Evolutionary conservation across 257 asterid genomes (phyloP).

Genomic region (Solanum corneliomulleri): DNA sequence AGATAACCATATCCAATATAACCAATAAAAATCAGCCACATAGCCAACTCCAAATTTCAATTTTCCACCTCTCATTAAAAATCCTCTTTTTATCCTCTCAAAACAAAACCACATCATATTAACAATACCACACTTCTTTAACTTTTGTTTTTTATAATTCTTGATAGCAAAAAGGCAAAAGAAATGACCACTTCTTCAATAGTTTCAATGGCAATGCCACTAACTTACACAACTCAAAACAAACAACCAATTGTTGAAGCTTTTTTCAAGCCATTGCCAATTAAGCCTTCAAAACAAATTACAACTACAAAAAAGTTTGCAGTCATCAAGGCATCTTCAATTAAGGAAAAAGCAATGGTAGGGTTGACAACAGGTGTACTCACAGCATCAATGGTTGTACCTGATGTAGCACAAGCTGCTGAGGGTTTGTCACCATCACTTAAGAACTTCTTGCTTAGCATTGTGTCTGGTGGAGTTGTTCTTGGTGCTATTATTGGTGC

Average conservation of each 20-base stretch:
- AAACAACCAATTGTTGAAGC: conserved; percentile 20
- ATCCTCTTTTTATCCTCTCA: background rate
- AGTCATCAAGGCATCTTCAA: conserved; percentile 44
- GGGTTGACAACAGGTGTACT: conserved; percentile 65
- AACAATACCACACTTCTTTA: background rate
- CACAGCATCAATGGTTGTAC: conserved; percentile 60
- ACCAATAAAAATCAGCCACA: conserved; percentile 44
- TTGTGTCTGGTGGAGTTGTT: conserved; percentile 69
- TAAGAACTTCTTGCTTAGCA: conserved; percentile 74
- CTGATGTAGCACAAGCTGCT: conserved; percentile 75
- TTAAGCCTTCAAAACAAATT: conserved; percentile 25
- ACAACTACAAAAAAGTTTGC: conserved; percentile 27
- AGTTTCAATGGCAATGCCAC: conserved; percentile 56
- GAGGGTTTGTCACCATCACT: conserved; percentile 53
- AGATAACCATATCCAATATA: conserved; percentile 48
- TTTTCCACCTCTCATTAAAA: conserved; percentile 44
- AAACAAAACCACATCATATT: conserved; percentile 2
- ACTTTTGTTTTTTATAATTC: background rate
- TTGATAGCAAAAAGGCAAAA: conserved; percentile 1
- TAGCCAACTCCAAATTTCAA: conserved; percentile 18
- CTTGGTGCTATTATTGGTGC: conserved; percentile 48
- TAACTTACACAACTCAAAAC: conserved; percentile 34
- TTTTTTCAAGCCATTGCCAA: conserved; percentile 48
- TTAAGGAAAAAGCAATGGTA: conserved; percentile 57
- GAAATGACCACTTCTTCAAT: conserved; percentile 68